Conservation (phyloP, 805 yeast genomes). For the Sungouiozyma intestinalis region DNA sequence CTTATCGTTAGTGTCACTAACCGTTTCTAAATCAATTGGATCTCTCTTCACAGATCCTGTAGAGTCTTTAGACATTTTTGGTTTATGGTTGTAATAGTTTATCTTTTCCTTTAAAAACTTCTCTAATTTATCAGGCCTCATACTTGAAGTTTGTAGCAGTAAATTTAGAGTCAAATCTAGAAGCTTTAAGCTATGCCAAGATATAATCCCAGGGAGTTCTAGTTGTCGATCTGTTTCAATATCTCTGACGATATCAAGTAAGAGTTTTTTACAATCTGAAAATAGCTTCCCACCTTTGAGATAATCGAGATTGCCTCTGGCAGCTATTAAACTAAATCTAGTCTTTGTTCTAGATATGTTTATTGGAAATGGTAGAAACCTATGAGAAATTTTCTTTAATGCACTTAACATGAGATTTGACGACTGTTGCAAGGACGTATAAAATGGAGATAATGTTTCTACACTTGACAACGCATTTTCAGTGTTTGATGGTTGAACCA, state of each 20-base stretch:
- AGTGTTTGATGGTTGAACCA: neutral
- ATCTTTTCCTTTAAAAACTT: constrained; percentile 20
- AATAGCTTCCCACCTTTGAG: constrained; percentile 74
- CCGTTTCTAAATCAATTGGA: neutral
- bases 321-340: constrained; percentile 52
- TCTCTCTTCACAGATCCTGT: neutral
- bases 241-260: constrained; percentile 40
- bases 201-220: constrained; percentile 52
- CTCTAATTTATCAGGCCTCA: constrained; percentile 21
- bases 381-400: constrained; percentile 34
- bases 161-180: constrained; percentile 51
- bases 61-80: constrained; percentile 16
- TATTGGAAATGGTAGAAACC: constrained; percentile 51
- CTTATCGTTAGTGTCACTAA: neutral
- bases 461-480: constrained; percentile 8
- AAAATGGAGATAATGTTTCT: constrained; percentile 40
- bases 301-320: constrained; percentile 71
- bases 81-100: constrained; percentile 19
- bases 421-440: constrained; percentile 59
- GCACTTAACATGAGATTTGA: constrained; percentile 49
- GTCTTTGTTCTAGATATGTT: constrained; percentile 54
- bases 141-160: constrained; percentile 45
- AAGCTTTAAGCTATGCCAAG: constrained; percentile 44
- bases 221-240: constrained; percentile 41
- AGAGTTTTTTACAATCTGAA: constrained; percentile 52